Evolutionary conservation across 2,329 filamentous ascomycete species (phyloP), one percentile per base, ranked within the genome.

Genomic region (Fusarium falciforme): DNA sequence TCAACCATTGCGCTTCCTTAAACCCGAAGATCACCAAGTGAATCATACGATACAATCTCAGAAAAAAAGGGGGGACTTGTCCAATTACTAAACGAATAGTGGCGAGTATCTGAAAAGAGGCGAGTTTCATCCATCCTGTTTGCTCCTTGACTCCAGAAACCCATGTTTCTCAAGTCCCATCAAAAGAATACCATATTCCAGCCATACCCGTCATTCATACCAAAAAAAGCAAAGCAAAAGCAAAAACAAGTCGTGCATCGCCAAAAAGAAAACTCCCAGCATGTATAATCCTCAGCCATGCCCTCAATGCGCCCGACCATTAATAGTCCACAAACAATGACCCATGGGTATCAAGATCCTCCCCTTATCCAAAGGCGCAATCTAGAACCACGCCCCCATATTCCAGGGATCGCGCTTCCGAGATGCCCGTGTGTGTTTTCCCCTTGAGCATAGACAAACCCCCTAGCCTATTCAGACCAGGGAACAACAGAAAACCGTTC

Each of bases 41-140:
- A 58, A 58, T 75, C 62, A 57, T n/a, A 44, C 49, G 66, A 72
- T 36, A 9, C 25, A 12, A 52, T 42, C 20, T 35, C 17, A 3
- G 10, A 47, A n/a, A 27, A 36, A 42, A 38, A 58, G 52, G 59
- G 54, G 61, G 29, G 36, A 27, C 12, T 42, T 54, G 35, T 17
- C 27, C 42, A 66, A 65, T 60, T 64, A 61, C 17, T 16, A 55
- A 31, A 25, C 4, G 16, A 62, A 58, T 62, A 71, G 47, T 70
- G 58, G 61, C 52, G 66, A 64, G 47, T 71, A 64, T 75, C 61
- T 68, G n/a, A 61, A 64, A 57, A 63, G 73, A 75, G 73, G 75
- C 29, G 69, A 71, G 73, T 73, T 75, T 67, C 66, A 44, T 55
- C 38, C 47, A 52, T 52, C 25, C 33, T 62, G 20, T 22, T 54